Percentiles rank a stretch among this genome's conserved stretches.
Conservation (phyloP, 768 basidiomycete genomes). For the Termitomyces sp. region DNA sequence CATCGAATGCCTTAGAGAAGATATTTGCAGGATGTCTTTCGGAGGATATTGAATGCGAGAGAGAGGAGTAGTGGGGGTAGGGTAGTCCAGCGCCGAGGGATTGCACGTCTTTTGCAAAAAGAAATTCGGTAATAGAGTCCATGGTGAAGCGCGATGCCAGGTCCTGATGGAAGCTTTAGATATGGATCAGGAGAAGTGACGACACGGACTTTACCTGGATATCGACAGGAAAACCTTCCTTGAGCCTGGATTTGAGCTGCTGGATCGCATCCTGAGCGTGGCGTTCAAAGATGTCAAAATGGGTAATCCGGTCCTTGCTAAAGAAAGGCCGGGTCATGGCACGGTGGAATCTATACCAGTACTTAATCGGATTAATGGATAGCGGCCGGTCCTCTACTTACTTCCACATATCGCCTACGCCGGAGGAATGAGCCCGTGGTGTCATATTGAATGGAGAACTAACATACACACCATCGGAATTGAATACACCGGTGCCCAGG, state of each 20-base stretch:
- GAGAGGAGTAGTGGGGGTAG: constrained; percentile 33
- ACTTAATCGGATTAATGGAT: background rate
- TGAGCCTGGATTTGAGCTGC: constrained; percentile 37
- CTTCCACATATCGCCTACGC: constrained; percentile 67
- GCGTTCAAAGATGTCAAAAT: constrained; percentile 58
- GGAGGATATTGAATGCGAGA: constrained; percentile 20
- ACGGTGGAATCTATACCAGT: constrained; percentile 48
- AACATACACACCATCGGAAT: constrained; percentile 45
- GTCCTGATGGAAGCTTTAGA: constrained; percentile 24
- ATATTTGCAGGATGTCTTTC: constrained; percentile 30
- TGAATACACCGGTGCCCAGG: constrained; percentile 56
- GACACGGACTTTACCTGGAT: constrained; percentile 40
- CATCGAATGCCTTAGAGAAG: constrained; percentile 46
- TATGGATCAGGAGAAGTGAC: background rate
- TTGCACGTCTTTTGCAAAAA: constrained; percentile 49
- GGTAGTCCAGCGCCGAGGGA: constrained; percentile 45
- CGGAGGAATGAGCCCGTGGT: background rate
- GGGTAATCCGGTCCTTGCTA: constrained; percentile 50
- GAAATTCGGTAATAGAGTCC: constrained; percentile 58
- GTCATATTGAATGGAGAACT: background rate
- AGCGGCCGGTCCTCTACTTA: constrained; percentile 21
- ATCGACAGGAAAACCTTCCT: constrained; percentile 46
- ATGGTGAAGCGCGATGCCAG: constrained; percentile 49
- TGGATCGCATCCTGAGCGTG: constrained; percentile 45
- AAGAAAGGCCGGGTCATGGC: constrained; percentile 71